phyloP scores from a whole-genome alignment of 345 rosid genomes.

The Brassica incana region DNA sequence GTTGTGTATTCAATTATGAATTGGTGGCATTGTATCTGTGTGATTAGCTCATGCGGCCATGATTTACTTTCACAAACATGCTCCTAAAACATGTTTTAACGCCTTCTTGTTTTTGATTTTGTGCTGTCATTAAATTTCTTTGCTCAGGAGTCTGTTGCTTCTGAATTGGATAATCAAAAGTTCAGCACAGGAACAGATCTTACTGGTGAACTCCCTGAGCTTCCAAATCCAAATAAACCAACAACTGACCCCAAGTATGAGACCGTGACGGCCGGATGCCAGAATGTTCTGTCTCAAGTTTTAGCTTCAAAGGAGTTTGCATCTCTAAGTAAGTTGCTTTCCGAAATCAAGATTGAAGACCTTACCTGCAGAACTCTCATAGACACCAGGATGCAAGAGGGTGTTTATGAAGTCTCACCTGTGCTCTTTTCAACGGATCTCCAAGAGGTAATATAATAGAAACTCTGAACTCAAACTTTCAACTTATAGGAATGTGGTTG shows the following conservation, averaged over 20 bases:
- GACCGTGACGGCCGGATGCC: conserved; percentile 59
- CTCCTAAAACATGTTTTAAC: conserved; percentile 7
- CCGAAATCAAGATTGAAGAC: conserved; percentile 58
- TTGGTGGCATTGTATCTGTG: background rate
- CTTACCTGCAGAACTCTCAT: conserved; percentile 53
- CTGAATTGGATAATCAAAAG: conserved; percentile 27
- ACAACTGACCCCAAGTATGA: conserved; percentile 37
- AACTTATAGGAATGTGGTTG: conserved; percentile 19
- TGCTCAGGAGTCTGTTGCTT: conserved; percentile 52
- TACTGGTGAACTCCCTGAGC: conserved; percentile 38
- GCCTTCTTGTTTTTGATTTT: conserved; percentile 2
- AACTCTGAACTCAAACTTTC: background rate
- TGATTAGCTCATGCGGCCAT: background rate
- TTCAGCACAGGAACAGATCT: conserved; percentile 43
- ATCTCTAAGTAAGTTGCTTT: conserved; percentile 65
- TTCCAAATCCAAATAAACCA: conserved; percentile 44
- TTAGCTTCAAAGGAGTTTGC: conserved; percentile 72
- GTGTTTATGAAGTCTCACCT: conserved; percentile 70
- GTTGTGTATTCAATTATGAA: background rate
- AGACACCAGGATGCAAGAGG: conserved; percentile 74
- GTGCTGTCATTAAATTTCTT: conserved; percentile 13
- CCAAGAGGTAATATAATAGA: conserved; percentile 50
- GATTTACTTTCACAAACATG: background rate
- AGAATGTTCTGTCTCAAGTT: conserved; percentile 58
- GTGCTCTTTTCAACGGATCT: conserved; percentile 61